phyloP scores from a whole-genome alignment of 1,284 basidiomycete species.

The Microbotryum lychnidis-dioicae region DNA sequence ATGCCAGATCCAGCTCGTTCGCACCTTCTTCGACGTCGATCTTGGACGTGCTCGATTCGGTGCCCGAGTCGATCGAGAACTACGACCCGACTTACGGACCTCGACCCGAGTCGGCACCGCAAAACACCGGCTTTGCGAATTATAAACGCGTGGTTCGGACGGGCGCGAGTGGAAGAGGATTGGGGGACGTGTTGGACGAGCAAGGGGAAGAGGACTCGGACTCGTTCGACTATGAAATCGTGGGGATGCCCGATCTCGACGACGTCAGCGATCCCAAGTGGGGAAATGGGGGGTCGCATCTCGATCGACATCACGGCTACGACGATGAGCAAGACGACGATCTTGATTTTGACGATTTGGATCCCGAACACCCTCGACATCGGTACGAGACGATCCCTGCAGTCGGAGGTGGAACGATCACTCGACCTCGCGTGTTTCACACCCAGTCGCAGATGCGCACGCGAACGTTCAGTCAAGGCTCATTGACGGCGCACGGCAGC shows the following conservation, averaged over 20 bases:
- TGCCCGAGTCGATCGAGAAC: slow-evolving; percentile 70
- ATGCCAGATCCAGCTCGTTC: neutral
- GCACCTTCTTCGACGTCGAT: neutral
- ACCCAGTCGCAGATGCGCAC: slow-evolving; percentile 57
- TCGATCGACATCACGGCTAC: slow-evolving; percentile 37
- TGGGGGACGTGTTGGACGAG: slow-evolving; percentile 54
- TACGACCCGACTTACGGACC: slow-evolving; percentile 97
- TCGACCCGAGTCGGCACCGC: slow-evolving; percentile 77
- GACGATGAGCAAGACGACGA: slow-evolving; percentile 49
- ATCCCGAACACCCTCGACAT: slow-evolving; percentile 27
- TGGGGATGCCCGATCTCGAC: slow-evolving; percentile 21
- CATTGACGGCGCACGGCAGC: slow-evolving; percentile 24
- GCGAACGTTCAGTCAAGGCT: slow-evolving; percentile 39
- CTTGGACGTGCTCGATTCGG: slow-evolving; percentile 28
- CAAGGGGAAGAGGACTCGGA: slow-evolving; percentile 48
- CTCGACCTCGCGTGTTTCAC: slow-evolving; percentile 63
- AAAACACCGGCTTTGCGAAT: slow-evolving; percentile 59
- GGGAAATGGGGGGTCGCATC: neutral
- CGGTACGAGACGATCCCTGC: slow-evolving; percentile 62
- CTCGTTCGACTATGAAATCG: slow-evolving; percentile 35
- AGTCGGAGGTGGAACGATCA: slow-evolving; percentile 65
- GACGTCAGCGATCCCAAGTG: slow-evolving; percentile 6
- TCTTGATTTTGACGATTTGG: slow-evolving; percentile 36
- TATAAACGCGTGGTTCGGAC: slow-evolving; percentile 59
- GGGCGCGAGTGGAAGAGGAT: slow-evolving; percentile 52